Base-by-base conservation (phyloP, 2,329 filamentous ascomycete species). In the Fusarium penzigii region DNA sequence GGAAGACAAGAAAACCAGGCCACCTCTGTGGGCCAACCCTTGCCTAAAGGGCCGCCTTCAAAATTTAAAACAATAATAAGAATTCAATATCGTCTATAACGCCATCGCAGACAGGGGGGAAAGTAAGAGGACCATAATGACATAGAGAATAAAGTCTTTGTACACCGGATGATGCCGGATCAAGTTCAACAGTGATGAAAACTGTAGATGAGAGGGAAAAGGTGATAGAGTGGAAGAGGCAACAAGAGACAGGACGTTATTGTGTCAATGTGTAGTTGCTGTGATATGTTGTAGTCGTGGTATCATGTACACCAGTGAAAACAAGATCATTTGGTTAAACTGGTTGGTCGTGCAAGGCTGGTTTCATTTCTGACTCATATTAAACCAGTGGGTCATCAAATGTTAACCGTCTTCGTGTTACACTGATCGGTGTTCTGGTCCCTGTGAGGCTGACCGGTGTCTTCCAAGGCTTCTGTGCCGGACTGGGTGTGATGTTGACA, bases 401-500 rank as follows among this genome's bases (percentile, higher is more conserved):
- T 49, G 92, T 95, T 53, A 96, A 78, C 57, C 86, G 81, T 67
- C 89, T 83, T 64, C 90, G 78, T n/a, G 89, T 82, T 43, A 88
- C 83, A 61, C 85, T 90, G 51, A 82, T 68, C 9, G 83, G 83
- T 41, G 83, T 85, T 65, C 78, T 79, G 48, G 74, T 69, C 10
- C 71, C 65, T 16, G 74, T 68, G 29, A 79, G 77, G 29, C 83
- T 79, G 11, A 84, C 71, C 11, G 91, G 92, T 1, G 92, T 96
- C 70, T 88, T 90, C 89, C 92, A 97, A 10, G 86, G 82, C 62
- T 86, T 90, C 75, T 97, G 94, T 25, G 91, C 94, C 17, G 94
- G 94, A 67, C 91, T 96, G 1, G 94, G 94, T 7, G 94, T 96
- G 70, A 97, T 93, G 73, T 97, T 97, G 68, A 97, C 88, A 73